phyloP scores from a whole-genome alignment of 2,329 filamentous ascomycete genomes.

The Ilyonectria destructans region DNA sequence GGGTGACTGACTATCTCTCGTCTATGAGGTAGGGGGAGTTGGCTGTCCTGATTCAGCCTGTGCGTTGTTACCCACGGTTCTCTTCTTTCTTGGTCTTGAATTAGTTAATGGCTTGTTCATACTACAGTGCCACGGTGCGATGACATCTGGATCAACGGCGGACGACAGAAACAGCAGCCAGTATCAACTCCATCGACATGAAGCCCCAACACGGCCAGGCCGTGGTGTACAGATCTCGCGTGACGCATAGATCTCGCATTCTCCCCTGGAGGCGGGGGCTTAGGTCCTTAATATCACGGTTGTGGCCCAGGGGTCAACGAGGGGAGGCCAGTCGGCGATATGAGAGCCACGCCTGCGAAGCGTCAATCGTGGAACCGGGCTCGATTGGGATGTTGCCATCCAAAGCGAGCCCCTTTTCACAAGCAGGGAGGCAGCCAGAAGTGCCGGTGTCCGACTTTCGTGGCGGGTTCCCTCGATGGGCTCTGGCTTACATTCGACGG shows the following conservation, averaged over 20 bases:
- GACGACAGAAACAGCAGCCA: neutral
- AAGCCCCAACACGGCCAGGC: neutral
- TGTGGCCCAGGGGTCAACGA: neutral
- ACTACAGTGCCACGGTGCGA: neutral
- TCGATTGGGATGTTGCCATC: neutral
- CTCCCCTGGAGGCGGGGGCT: slow-evolving; percentile 20
- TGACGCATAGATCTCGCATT: neutral
- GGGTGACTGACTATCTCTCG: neutral
- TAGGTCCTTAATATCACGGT: slow-evolving; percentile 29
- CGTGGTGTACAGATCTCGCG: neutral
- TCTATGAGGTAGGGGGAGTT: neutral
- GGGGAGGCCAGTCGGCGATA: neutral
- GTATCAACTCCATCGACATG: neutral
- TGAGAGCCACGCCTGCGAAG: neutral
- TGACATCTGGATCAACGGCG: neutral
- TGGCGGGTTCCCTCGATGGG: neutral
- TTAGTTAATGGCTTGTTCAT: slow-evolving; percentile 5
- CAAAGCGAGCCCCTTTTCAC: neutral
- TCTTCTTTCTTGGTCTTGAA: neutral
- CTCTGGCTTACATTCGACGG: neutral
- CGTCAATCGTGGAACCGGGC: slow-evolving; percentile 7
- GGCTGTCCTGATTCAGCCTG: slow-evolving; percentile 19
- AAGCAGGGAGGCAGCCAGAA: slow-evolving; percentile 19
- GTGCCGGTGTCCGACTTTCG: slow-evolving; percentile 30
- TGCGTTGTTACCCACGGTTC: slow-evolving; percentile 6